phyloP scores from a whole-genome alignment of 2,329 filamentous ascomycete species.

The Diaporthe velutina region DNA sequence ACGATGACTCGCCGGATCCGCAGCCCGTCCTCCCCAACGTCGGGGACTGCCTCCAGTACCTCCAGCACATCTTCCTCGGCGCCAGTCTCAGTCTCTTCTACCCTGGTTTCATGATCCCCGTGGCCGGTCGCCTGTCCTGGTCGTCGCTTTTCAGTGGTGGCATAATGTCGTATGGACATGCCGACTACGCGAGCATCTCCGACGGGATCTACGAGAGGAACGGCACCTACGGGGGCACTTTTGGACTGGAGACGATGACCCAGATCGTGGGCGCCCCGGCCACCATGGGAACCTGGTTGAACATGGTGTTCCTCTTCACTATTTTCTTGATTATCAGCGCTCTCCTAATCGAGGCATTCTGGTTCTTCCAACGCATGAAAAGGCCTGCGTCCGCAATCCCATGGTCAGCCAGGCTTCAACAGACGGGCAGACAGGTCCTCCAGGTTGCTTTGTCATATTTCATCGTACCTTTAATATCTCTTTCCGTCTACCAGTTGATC shows the following conservation, averaged over 20 bases:
- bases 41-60: conserved; percentile 80
- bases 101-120: conserved; percentile 80
- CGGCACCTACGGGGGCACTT: conserved; percentile 67
- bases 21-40: conserved; percentile 47
- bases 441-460: conserved; percentile 83
- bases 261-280: conserved; percentile 76
- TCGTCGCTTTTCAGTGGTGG: conserved; percentile 73
- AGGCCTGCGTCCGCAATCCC: conserved; percentile 50
- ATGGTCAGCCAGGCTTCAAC: conserved; percentile 14
- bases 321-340: conserved; percentile 3
- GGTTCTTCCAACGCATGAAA: background rate
- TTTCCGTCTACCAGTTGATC: background rate
- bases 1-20: conserved; percentile 3
- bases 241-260: conserved; percentile 74
- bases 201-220: conserved; percentile 76
- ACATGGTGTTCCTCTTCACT: conserved; percentile 9
- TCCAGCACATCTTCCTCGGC: conserved; percentile 80
- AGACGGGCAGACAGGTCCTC: conserved; percentile 13
- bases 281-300: conserved; percentile 61
- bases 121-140: conserved; percentile 76
- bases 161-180: background rate
- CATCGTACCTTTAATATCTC: conserved; percentile 76
- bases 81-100: conserved; percentile 79
- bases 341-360: background rate
- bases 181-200: conserved; percentile 49